Base-by-base conservation (phyloP, 352 stramenopile species). In the Phytophthora foliorum region DNA sequence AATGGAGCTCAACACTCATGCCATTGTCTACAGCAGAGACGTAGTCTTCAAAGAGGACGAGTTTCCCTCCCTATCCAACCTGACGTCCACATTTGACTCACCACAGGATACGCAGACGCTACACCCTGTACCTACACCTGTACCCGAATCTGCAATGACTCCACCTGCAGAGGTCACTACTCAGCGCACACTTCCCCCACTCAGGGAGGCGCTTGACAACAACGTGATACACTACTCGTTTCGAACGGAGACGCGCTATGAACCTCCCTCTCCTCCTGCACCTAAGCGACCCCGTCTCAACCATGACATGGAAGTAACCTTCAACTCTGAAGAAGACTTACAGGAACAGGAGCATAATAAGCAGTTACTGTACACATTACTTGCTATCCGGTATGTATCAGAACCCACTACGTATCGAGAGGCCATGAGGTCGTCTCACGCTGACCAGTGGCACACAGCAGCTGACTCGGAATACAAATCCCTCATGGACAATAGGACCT, bases 311-410 rank as follows among this genome's bases (percentile, higher is more conserved):
- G n/a, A n/a, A n/a, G n/a, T 38, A 53, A 13, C 45, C 24, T 13
- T 53, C 24, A 39, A 38, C 14, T 39, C 46, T 21, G 46, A 38
- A 17, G 25, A 53, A 36, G 24, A 53, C 14, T 2, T 25, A 38
- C 46, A 53, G 25, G 22, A 53, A 3, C 46, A 39, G 14, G 24
- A 53, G n/a, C n/a, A n/a, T n/a, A n/a, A n/a, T n/a, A n/a, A n/a
- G n/a, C n/a, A n/a, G n/a, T n/a, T n/a, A n/a, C n/a, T n/a, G n/a
- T n/a, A 36, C 45, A 52, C 45, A 52, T 36, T 53, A 38, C 46
- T 53, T 36, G 25, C 24, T 55, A 39, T 63, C 55, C 31, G 31
- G 42, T 63, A 54, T 48, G 44, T 63, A 41, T 36, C 41, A 17
- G 38, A 61, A 2, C 24, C 54, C 25, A 62, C 54, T 62, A 53